Evolutionary conservation across 306 rosid genomes (phyloP), one percentile per base, ranked within the genome.

Genomic region (Nissolia schottii): DNA sequence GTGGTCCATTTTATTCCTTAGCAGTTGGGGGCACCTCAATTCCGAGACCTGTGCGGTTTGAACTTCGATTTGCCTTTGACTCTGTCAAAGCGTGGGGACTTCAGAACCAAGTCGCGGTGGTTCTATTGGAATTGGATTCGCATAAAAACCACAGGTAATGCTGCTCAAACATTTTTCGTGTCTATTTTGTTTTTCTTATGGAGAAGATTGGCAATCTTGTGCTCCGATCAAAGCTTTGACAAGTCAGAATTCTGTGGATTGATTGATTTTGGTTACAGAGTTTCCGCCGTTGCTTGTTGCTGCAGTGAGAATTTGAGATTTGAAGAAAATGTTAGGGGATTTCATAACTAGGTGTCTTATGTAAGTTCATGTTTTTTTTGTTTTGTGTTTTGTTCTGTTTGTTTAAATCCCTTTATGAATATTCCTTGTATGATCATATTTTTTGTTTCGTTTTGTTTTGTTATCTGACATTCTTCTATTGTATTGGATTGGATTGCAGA

Each of bases 291-390:
- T 11, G 77, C 25, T n/a, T 64, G 77, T 67, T 54, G 43, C 57
- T 14, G 23, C 10, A n/a, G 31, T 15, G 40, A 16, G 70, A 48
- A 35, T 79, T 48, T 43, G 5, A n/a, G 18, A 45, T 45, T 45
- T n/a, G 20, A n/a, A 67, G 27, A 41, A 67, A 64, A 94, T 94
- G 97, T 82, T 94, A 81, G 98, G 96, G 29, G 93, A 86, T 27
- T 73, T 94, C 59, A 49, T 94, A 23, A 88, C 82, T 72, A 83
- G 95, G 59, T 62, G 79, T 81, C 97, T 94, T 35, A 84, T 91
- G 98, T 91, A 78, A 53, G 96, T 86, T 58, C 49, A 67, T 7
- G 7, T 3, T 1, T 54, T 1, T 23, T 13, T 12, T 54, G 0
- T 24, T 13, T 10, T 54, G 7, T 12, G 18, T 32, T 34, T 27